These are phyloP conservation scores for Termitomyces sp. DNA, from an alignment of 768 basidiomycete species.

Conservation along the genomic window DNA sequence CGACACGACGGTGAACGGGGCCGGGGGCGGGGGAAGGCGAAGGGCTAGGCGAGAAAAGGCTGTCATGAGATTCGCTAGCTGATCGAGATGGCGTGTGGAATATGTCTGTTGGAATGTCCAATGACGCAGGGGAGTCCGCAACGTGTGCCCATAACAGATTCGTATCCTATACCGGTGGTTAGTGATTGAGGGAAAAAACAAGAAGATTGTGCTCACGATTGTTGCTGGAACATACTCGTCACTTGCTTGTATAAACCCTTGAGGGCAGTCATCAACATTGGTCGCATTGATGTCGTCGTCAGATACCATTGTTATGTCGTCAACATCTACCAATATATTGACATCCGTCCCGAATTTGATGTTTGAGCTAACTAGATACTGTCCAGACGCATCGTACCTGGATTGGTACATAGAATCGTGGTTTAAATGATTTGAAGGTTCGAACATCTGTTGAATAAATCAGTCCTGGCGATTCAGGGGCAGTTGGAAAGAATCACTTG, in stretches of 20 bases:
- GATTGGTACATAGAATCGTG: not conserved
- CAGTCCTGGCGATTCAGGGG: not conserved
- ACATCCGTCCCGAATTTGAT: not conserved
- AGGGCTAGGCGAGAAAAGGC: not conserved
- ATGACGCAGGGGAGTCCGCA: slow-evolving; percentile 8
- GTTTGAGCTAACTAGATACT: not conserved
- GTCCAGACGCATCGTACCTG: not conserved
- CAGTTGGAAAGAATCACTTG: not conserved
- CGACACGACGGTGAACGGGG: not conserved
- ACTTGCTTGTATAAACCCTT: not conserved
- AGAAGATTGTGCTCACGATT: not conserved
- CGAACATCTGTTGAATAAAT: not conserved
- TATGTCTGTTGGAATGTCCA: not conserved
- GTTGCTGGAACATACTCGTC: not conserved
- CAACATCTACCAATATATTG: too few species aligned
- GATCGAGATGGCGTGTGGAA: slow-evolving; percentile 4
- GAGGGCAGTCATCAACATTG: not conserved
- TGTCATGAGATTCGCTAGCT: slow-evolving; percentile 3
- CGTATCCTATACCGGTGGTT: not conserved
- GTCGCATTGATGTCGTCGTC: slow-evolving; percentile 1
- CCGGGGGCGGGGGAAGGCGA: not conserved
- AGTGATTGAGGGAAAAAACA: not conserved
- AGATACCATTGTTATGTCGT: slow-evolving; percentile 2
- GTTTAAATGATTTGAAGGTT: not conserved
- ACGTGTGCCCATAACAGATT: not conserved